Evolutionary conservation across 768 basidiomycete species (phyloP).

Genomic region (Boletus rufocinnamomeus): DNA sequence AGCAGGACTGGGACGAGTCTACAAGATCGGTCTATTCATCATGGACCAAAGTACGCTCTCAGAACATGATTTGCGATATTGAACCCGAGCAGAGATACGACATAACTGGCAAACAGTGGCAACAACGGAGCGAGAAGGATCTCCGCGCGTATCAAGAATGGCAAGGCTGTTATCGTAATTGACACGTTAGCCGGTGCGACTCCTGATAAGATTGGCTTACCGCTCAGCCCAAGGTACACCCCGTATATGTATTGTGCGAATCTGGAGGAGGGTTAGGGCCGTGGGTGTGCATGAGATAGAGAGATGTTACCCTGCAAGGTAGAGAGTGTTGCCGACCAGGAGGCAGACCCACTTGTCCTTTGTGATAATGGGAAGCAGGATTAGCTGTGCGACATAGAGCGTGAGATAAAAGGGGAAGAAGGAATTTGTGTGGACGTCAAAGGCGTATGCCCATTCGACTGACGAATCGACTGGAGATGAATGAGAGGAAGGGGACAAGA

Average conservation of each 20-base stretch:
- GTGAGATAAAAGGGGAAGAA: constrained; percentile 94
- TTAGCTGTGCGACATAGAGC: constrained; percentile 85
- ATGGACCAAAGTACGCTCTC: constrained; percentile 71
- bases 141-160: constrained; percentile 89
- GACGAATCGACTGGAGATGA: constrained; percentile 66
- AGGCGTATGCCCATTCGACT: constrained; percentile 93
- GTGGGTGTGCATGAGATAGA: not conserved
- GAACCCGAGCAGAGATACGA: constrained; percentile 86
- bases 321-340: constrained; percentile 81
- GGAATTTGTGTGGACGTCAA: constrained; percentile 95
- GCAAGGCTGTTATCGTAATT: constrained; percentile 60
- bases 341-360: constrained; percentile 93
- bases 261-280: constrained; percentile 39
- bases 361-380: constrained; percentile 80
- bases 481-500: constrained; percentile 72
- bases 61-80: constrained; percentile 87
- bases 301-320: constrained; percentile 69
- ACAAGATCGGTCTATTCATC: constrained; percentile 3
- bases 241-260: constrained; percentile 92
- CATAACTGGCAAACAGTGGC: constrained; percentile 83
- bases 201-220: constrained; percentile 40
- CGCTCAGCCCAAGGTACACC: constrained; percentile 82
- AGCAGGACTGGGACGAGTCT: not conserved
- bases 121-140: constrained; percentile 88
- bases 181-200: constrained; percentile 10